A percentile compares a stretch with the other conserved stretches of the same genome.
phyloP scores from a whole-genome alignment of 176 grass and related monocot genomes.

The Rhynchospora tenuis region DNA sequence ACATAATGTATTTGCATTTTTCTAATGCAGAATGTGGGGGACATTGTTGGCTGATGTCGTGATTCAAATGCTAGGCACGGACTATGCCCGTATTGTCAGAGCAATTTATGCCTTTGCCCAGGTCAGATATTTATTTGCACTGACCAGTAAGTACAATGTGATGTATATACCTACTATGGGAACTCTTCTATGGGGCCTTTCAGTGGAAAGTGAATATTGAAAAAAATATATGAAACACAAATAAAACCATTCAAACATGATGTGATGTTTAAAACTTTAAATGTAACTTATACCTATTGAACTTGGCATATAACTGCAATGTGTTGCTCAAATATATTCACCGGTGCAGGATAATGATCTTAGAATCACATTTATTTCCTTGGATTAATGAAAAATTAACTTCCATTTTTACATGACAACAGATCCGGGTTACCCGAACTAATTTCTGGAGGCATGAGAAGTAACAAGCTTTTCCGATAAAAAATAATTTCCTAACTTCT shows the following conservation, averaged over 20 bases:
- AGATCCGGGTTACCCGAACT: conserved; percentile 56
- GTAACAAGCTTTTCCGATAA: background rate
- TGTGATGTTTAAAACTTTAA: background rate
- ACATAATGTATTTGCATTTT: background rate
- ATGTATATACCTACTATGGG: background rate
- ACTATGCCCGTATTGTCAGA: conserved; percentile 88
- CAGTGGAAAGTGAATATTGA: background rate
- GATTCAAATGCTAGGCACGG: conserved; percentile 94
- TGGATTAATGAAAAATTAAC: background rate
- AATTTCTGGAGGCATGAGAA: conserved; percentile 12
- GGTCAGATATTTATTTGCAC: conserved; percentile 34
- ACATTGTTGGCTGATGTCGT: conserved; percentile 92
- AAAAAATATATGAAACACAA: background rate
- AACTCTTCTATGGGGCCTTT: background rate
- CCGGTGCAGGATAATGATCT: background rate
- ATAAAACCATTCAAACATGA: background rate
- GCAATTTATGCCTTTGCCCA: conserved; percentile 90
- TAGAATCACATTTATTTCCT: background rate
- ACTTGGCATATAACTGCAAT: background rate
- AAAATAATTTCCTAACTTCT: conserved; percentile 12
- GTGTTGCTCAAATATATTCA: background rate
- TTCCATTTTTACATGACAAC: background rate
- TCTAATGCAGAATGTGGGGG: conserved; percentile 79
- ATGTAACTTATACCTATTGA: background rate
- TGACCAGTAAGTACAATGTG: background rate